Evolutionary conservation across 108 stramenopile species (phyloP), one percentile per base, ranked within the genome.

Genomic region (Pseudonitzschia delicatissima): DNA sequence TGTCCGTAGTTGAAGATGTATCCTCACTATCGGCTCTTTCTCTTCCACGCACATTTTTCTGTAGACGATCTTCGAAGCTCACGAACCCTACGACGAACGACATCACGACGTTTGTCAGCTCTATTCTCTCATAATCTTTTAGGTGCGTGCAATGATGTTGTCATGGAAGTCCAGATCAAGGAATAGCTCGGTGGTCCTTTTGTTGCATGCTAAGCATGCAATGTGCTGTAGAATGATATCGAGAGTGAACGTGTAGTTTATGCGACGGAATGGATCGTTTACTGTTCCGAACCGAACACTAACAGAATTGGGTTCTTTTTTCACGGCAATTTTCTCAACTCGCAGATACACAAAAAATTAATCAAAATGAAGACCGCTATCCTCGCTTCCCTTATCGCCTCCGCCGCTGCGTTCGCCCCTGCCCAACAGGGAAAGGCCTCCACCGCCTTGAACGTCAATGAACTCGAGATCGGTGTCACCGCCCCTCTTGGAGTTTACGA

Each of bases 351-450:
- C 20, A 48, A 61, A 42, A 61, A 40, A 39, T 18, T 36, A 61
- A 28, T 28, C 32, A 84, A 45, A 47, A 87, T 87, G 87, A 87
- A 87, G 84, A 71, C 80, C 68, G 81, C 82, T 36, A 68, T 85
- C 69, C 62, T 80, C 53, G 77, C 87, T 55, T 72, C 82, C 63
- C 63, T 81, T 59, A 71, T 73, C 66, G 84, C 71, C 62, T 83
- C 84, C 50, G 87, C 87, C 62, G 82, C 87, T 57, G 87, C 87
- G 44, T 87, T 87, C 67, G 87, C 87, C 64, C 87, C 87, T 50
- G 72, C 77, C 62, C 82, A 73, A 63, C 66, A 69, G 29, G 82
- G 66, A 62, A 68, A 72, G 60, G 31, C 76, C 59, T 61, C 82
- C 78, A 81, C 85, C 48, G 71, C 85, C 67, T 79, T 91, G 47